Conservation (phyloP, 768 basidiomycete genomes). For the Pholiota microspora region DNA sequence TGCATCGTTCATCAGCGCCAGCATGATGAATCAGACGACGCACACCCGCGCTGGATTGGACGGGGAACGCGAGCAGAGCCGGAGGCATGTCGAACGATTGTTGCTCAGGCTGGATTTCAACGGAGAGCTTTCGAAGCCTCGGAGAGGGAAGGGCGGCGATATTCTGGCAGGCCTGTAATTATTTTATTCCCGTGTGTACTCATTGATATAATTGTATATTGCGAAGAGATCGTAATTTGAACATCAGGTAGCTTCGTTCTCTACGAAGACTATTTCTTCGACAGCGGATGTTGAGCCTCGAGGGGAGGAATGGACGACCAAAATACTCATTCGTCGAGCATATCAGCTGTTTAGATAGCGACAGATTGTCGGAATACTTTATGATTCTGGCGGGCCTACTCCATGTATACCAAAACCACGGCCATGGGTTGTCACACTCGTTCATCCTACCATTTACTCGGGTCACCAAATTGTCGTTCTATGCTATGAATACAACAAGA, state of each 20-base stretch:
- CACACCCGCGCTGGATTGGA: slow-evolving; percentile 49
- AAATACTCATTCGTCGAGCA: too few relatives aligned
- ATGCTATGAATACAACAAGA: slow-evolving; percentile 4
- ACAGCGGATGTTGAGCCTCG: too few relatives aligned
- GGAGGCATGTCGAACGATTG: slow-evolving; percentile 80
- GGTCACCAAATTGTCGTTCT: not conserved
- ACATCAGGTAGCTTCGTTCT: too few relatives aligned
- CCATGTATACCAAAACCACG: not conserved
- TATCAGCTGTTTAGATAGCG: not conserved
- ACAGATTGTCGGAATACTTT: not conserved
- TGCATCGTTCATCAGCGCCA: slow-evolving; percentile 59
- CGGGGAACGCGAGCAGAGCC: slow-evolving; percentile 58
- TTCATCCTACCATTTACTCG: slow-evolving; percentile 3
- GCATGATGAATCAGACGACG: slow-evolving; percentile 51
- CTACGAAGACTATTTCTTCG: too few relatives aligned
- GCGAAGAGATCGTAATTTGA: too few relatives aligned
- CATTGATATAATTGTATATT: slow-evolving; percentile 6
- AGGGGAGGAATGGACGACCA: too few relatives aligned
- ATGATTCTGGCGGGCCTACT: not conserved
- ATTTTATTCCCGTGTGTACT: not conserved
- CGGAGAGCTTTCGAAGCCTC: slow-evolving; percentile 62
- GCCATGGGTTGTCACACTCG: not conserved
- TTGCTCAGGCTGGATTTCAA: slow-evolving; percentile 85
- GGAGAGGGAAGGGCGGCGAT: slow-evolving; percentile 30
- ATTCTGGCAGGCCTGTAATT: slow-evolving; percentile 44